Base-by-base conservation (phyloP, 2,329 filamentous ascomycete genomes). In the Dactylellina cionopaga region DNA sequence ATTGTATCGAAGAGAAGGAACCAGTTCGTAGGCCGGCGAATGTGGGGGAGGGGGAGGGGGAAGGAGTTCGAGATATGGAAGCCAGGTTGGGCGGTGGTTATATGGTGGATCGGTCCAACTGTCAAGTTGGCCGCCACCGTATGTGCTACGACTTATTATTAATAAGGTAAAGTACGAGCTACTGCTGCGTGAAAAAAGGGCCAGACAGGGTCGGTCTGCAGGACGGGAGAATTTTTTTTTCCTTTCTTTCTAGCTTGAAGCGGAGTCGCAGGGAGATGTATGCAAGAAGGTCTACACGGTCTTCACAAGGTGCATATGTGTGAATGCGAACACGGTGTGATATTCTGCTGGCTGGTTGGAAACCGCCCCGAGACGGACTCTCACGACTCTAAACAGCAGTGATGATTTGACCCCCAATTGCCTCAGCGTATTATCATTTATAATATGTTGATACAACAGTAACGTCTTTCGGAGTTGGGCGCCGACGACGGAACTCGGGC, bases 11-110 rank as follows among this genome's bases (percentile, higher is more conserved):
- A 25, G 66, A 52, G 43, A 64, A 71, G 44, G 66, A 71, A 27
- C 58, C 58, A 44, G 58, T 64, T 56, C 66, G 49, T 13, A 71
- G 41, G 31, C 66, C 66, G 31, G 56, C 49, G 33, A 71, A 64
- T 51, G 58, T 59, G 66, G 66, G 66, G 58, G 66, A 64, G 43
- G 66, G 66, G 43, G 66, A 71, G n/a, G 66, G 66, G 43, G 66
- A 71, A 9, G 66, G 66, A 37, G 66, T 51, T 39, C 62, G 41
- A 49, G 66, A 71, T 55, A 71, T 64, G 58, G 66, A 43, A 43
- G 65, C 47, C 65, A 71, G 59, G 46, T 54, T 64, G 44, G 37
- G 54, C 37, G 43, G 56, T 62, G 11, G 15, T 22, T 63, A 39
- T 63, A 52, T 35, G 33, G 46, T 29, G 58, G 58, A 19, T 43